Evolutionary conservation across 2,329 filamentous ascomycete genomes (phyloP).

Genomic region (Lasiodiplodia sp.): DNA sequence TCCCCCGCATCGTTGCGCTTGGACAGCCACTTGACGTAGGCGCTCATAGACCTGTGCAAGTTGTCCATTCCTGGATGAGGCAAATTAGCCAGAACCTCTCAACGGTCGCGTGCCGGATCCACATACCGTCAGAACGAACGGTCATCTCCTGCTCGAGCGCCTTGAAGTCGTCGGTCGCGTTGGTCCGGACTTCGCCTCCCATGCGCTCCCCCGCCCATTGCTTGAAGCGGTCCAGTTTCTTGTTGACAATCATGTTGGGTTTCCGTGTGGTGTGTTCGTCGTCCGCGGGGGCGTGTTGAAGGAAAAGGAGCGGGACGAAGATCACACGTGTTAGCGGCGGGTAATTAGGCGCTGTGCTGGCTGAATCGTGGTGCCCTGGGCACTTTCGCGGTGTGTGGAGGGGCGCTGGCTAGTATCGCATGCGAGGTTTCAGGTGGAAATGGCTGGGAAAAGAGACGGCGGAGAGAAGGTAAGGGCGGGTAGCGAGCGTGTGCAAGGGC

Average conservation of each 20-base stretch:
- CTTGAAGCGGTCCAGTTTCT: slow-evolving; percentile 94
- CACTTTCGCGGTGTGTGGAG: slow-evolving; percentile 27
- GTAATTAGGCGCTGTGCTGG: slow-evolving; percentile 27
- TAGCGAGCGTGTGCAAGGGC: slow-evolving; percentile 23
- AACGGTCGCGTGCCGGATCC: slow-evolving; percentile 21
- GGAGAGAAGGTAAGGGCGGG: slow-evolving; percentile 22
- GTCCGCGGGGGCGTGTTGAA: slow-evolving; percentile 10
- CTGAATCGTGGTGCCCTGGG: slow-evolving; percentile 25
- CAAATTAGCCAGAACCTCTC: neutral
- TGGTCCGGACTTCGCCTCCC: slow-evolving; percentile 88
- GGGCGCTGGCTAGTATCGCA: slow-evolving; percentile 27
- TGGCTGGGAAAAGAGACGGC: slow-evolving; percentile 6
- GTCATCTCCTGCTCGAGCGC: slow-evolving; percentile 88
- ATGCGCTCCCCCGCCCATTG: slow-evolving; percentile 99
- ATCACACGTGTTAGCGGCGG: slow-evolving; percentile 28
- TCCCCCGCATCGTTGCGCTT: slow-evolving; percentile 86
- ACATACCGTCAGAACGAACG: slow-evolving; percentile 81
- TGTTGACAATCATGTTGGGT: slow-evolving; percentile 69
- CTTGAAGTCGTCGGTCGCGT: slow-evolving; percentile 89
- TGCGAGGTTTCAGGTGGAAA: slow-evolving; percentile 24
- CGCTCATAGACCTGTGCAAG: slow-evolving; percentile 83
- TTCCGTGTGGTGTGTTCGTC: neutral
- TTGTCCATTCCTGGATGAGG: slow-evolving; percentile 77
- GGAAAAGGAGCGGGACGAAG: slow-evolving; percentile 27
- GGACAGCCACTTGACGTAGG: slow-evolving; percentile 86